Percentiles rank a stretch among this genome's conserved stretches.
phyloP scores from a whole-genome alignment of 2,329 filamentous ascomycete genomes.

The Aureobasidium sp. region DNA sequence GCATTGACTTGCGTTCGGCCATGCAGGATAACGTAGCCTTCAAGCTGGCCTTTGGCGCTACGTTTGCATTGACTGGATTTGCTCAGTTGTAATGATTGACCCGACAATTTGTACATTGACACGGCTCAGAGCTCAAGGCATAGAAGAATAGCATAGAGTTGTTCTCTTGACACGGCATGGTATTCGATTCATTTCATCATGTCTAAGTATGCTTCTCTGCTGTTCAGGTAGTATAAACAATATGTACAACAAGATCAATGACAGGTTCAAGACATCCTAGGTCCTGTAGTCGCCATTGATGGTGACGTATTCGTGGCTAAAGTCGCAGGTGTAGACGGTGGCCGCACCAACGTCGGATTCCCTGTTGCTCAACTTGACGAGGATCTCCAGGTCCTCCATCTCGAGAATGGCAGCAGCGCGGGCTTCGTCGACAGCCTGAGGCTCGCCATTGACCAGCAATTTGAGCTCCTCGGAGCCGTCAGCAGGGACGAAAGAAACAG shows the following conservation, averaged over 20 bases:
- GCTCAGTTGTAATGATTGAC: conserved; percentile 24
- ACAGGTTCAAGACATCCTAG: background rate
- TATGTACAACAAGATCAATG: background rate
- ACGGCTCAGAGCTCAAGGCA: background rate
- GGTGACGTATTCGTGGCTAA: conserved; percentile 73
- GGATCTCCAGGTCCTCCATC: conserved; percentile 70
- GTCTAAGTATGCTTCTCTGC: background rate
- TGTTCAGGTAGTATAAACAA: background rate
- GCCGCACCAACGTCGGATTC: conserved; percentile 40
- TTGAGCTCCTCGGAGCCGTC: conserved; percentile 73
- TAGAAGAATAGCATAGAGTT: background rate
- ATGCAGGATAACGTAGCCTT: conserved; percentile 56
- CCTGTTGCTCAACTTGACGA: conserved; percentile 61
- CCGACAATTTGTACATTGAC: background rate
- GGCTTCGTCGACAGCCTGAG: conserved; percentile 68
- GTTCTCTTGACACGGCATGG: no score
- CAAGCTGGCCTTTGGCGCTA: conserved; percentile 63
- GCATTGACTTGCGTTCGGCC: conserved; percentile 44
- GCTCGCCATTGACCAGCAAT: conserved; percentile 71
- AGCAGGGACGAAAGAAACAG: conserved; percentile 68
- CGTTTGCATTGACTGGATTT: conserved; percentile 66
- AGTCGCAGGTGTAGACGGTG: conserved; percentile 79
- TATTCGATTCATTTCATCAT: background rate
- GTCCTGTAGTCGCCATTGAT: conserved; percentile 64
- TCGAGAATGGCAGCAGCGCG: conserved; percentile 72